Conservation (phyloP, 2,329 filamentous ascomycete genomes). For the Drechmeria coniospora region DNA sequence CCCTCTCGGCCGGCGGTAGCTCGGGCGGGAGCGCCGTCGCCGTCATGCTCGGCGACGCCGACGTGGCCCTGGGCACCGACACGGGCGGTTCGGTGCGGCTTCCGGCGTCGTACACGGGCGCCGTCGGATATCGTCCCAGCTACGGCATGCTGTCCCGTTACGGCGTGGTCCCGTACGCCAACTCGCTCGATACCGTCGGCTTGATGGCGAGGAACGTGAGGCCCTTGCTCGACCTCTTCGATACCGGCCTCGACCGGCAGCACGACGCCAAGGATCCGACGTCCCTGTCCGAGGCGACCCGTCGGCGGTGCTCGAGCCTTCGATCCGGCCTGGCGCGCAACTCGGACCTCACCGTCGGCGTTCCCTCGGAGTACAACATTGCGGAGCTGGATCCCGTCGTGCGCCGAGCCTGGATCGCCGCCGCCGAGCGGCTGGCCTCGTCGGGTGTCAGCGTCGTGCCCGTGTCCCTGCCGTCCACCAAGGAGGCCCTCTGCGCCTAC, state of each 20-base stretch:
- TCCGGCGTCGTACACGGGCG: slow-evolving; percentile 73
- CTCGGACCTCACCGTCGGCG: slow-evolving; percentile 31
- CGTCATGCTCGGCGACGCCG: slow-evolving; percentile 45
- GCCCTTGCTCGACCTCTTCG: slow-evolving; percentile 36
- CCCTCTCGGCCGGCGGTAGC: slow-evolving; percentile 66
- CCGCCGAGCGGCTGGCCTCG: slow-evolving; percentile 41
- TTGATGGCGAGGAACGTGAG: slow-evolving; percentile 44
- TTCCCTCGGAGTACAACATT: slow-evolving; percentile 75
- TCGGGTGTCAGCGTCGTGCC: slow-evolving; percentile 59
- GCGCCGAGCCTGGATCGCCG: slow-evolving; percentile 50
- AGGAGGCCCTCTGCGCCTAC: slow-evolving; percentile 77
- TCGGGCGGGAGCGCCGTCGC: slow-evolving; percentile 88
- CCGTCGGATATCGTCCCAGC: slow-evolving; percentile 78
- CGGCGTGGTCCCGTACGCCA: slow-evolving; percentile 83
- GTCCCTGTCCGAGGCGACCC: slow-evolving; percentile 41
- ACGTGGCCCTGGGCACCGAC: slow-evolving; percentile 72
- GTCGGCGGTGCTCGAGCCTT: slow-evolving; percentile 28
- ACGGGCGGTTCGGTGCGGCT: slow-evolving; percentile 81
- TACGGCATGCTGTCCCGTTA: slow-evolving; percentile 77
- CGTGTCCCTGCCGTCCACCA: slow-evolving; percentile 70
- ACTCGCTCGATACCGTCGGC: slow-evolving; percentile 83
- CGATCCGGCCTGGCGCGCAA: slow-evolving; percentile 11
- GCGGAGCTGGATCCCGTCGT: slow-evolving; percentile 58
- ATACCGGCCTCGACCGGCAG: slow-evolving; percentile 28
- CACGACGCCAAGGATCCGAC: slow-evolving; percentile 64